A percentile compares a stretch with the other conserved stretches of the same genome.
phyloP scores from a whole-genome alignment of 177 flowering plant genomes.

The Vitis hybrid region DNA sequence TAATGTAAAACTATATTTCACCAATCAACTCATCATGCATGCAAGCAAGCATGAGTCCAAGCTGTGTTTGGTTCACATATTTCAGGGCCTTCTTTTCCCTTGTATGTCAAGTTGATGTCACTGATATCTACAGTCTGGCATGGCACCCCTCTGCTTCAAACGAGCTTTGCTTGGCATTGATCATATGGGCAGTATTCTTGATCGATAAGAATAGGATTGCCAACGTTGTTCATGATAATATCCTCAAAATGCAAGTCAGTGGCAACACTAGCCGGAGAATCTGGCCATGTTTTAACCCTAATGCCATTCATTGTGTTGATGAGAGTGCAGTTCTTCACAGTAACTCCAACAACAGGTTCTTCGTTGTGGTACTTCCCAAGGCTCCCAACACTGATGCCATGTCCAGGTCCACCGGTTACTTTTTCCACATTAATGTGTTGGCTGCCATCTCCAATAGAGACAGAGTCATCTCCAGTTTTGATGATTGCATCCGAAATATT shows the following conservation, averaged over 20 bases:
- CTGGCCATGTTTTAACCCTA: slow-evolving; percentile 61
- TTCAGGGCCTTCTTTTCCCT: too few species aligned
- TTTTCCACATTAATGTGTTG: slow-evolving; percentile 23
- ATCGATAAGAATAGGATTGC: slow-evolving; percentile 51
- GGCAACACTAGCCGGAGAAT: slow-evolving; percentile 29
- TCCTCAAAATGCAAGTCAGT: slow-evolving; percentile 45
- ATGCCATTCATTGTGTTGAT: slow-evolving; percentile 31
- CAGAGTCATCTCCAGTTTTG: slow-evolving; percentile 70
- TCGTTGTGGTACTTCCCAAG: slow-evolving; percentile 48
- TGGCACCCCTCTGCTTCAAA: too few species aligned
- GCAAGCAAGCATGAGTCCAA: background rate
- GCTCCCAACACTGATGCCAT: slow-evolving; percentile 68
- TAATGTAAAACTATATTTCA: background rate
- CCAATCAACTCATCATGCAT: background rate
- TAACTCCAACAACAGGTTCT: slow-evolving; percentile 36
- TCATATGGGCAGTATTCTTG: slow-evolving; percentile 60
- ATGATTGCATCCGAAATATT: slow-evolving; percentile 33
- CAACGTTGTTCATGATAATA: slow-evolving; percentile 41
- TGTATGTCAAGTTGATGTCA: too few species aligned
- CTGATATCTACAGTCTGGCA: too few species aligned
- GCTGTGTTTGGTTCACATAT: background rate
- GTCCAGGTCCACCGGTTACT: slow-evolving; percentile 73
- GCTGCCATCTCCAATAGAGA: slow-evolving; percentile 62
- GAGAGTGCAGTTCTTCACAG: slow-evolving; percentile 42
- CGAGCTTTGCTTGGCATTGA: slow-evolving; percentile 18